phyloP scores from a whole-genome alignment of 176 grass and related monocot genomes.

The Triticum dicoccoides region DNA sequence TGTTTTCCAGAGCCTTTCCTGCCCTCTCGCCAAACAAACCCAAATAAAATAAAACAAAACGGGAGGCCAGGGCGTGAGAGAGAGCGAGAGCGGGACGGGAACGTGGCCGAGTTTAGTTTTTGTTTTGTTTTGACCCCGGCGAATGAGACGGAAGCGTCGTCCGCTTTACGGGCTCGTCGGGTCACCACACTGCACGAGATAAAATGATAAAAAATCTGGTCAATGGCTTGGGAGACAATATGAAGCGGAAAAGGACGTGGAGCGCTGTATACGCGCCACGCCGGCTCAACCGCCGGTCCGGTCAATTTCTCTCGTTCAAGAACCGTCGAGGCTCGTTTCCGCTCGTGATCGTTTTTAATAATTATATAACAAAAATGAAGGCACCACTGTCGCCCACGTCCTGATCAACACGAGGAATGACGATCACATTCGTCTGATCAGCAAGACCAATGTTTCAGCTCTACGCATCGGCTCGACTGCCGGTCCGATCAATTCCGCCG shows the following conservation, averaged over 20 bases:
- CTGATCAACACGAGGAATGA: not conserved
- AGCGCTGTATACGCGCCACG: not conserved
- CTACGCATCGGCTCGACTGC: not conserved
- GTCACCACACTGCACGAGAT: too few relatives aligned
- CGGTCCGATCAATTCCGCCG: not conserved
- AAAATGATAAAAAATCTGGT: not conserved
- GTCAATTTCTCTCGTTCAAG: not conserved
- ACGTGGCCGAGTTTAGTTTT: not conserved
- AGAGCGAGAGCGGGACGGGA: too few relatives aligned
- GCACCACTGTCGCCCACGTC: not conserved
- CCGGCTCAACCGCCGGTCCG: not conserved
- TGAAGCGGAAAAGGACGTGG: not conserved
- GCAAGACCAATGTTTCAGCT: too few relatives aligned
- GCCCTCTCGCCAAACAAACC: too few relatives aligned
- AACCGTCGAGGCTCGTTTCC: conserved; percentile 4
- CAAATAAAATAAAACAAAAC: not conserved
- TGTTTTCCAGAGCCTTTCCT: not conserved
- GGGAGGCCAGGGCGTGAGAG: not conserved
- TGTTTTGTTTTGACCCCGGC: not conserved
- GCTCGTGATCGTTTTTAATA: too few relatives aligned
- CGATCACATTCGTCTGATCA: not conserved
- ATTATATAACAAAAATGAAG: too few relatives aligned
- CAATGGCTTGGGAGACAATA: not conserved
- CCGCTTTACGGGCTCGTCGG: not conserved
- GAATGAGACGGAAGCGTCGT: not conserved